Conservation (phyloP, 306 rosid species). For the Lagenaria siceraria region DNA sequence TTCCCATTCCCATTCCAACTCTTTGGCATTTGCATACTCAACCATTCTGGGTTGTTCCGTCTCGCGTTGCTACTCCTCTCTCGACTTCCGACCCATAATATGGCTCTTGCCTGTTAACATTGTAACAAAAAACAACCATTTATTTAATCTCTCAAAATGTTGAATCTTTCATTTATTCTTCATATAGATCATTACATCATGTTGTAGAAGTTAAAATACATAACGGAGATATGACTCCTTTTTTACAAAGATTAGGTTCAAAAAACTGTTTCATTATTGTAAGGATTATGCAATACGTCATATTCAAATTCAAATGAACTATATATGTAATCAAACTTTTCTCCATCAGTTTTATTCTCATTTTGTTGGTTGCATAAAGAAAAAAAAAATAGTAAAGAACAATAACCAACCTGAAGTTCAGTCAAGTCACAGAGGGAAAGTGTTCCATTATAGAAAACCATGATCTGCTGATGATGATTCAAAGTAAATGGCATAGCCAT, state of each 20-base stretch:
- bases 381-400: neutral
- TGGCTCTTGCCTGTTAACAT: neutral
- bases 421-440: conserved; percentile 6
- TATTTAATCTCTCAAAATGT: neutral
- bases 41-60: neutral
- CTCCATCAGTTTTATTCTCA: too few species aligned
- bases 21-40: neutral
- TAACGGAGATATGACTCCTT: too few species aligned
- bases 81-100: neutral
- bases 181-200: too few species aligned
- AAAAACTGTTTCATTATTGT: neutral
- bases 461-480: neutral
- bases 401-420: conserved; percentile 19
- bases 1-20: neutral
- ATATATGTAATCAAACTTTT: neutral
- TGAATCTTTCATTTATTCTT: too few species aligned
- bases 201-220: neutral
- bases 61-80: neutral
- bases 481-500: neutral
- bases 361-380: too few species aligned
- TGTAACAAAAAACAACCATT: neutral
- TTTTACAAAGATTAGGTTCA: neutral
- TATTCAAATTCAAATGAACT: neutral
- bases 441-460: conserved; percentile 12
- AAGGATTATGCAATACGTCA: too few species aligned